These are phyloP conservation scores for Neonectria hederae DNA, from an alignment of 2,329 filamentous ascomycete genomes.

Conservation along the genomic window DNA sequence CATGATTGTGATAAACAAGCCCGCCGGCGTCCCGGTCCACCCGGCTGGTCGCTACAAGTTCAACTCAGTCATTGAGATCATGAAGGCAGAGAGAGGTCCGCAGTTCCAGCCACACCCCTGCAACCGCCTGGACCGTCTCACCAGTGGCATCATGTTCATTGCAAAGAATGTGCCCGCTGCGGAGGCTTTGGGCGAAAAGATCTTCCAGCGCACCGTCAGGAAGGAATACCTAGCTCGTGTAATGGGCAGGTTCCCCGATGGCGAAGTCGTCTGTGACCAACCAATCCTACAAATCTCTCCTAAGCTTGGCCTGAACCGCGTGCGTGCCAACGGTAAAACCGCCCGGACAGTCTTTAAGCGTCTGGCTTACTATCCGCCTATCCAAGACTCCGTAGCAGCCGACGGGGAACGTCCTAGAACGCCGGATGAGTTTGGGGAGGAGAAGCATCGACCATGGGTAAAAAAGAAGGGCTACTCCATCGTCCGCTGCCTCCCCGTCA, in stretches of 20 bases:
- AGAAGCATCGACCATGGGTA: slow-evolving; percentile 52
- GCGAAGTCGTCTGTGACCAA: slow-evolving; percentile 90
- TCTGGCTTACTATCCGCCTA: slow-evolving; percentile 86
- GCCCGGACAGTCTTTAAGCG: slow-evolving; percentile 92
- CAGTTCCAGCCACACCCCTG: slow-evolving; percentile 73
- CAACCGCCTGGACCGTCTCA: slow-evolving; percentile 92
- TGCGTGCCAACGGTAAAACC: slow-evolving; percentile 91
- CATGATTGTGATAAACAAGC: slow-evolving; percentile 97
- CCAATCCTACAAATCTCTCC: slow-evolving; percentile 94
- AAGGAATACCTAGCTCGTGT: slow-evolving; percentile 97
- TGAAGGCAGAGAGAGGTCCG: slow-evolving; percentile 76
- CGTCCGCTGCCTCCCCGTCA: slow-evolving; percentile 91
- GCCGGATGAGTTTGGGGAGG: slow-evolving; percentile 33
- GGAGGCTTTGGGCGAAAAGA: slow-evolving; percentile 78
- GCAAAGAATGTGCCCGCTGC: slow-evolving; percentile 86
- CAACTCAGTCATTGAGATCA: slow-evolving; percentile 94
- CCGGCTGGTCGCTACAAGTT: slow-evolving; percentile 95
- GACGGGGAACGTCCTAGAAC: slow-evolving; percentile 39
- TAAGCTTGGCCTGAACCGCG: slow-evolving; percentile 91
- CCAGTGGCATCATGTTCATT: slow-evolving; percentile 98
- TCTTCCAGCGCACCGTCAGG: slow-evolving; percentile 81
- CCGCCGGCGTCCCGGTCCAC: slow-evolving; percentile 93
- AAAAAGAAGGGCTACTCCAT: slow-evolving; percentile 87
- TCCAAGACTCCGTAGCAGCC: slow-evolving; percentile 27
- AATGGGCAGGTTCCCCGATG: slow-evolving; percentile 89